Evolutionary conservation across 306 rosid genomes (phyloP), one percentile per base, ranked within the genome.

Genomic region (Mimosa pudica): DNA sequence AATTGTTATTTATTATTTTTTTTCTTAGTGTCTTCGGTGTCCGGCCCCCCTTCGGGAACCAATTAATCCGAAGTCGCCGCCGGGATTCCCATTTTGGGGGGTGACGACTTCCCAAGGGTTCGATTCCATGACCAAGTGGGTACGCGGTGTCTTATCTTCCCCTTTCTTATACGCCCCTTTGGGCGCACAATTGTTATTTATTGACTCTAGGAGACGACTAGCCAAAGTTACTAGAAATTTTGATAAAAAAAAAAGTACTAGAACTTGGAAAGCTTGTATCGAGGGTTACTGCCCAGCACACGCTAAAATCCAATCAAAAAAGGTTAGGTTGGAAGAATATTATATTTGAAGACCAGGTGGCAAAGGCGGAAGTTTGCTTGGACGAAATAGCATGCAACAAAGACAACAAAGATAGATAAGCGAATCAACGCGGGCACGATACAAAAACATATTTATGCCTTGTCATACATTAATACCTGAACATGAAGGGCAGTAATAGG

Each of bases 171-270:
- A 24, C 30, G 30, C 30, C 30, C 30, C 30, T 24, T 24, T 24
- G 30, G 30, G 30, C 30, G 30, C 30, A 24, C 65, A 49, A 9
- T 63, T 63, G 73, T 58, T 58, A 70, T 6, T 63, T 63, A 77
- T 67, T 47, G 75, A 66, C 51, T 65, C 68, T 41, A 67, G 79
- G 76, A 38, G 76, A 38, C 42, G 42, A 51, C n/a, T 35, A 45
- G 8, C 77, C 71, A 65, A 35, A 65, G 2, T 65, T 24, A 24
- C 30, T 24, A 24, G 30, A 24, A 24, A 24, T 24, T 24, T 24
- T 24, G 30, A 11, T 3, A 63, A 4, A 63, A 62, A 13, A 61
- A 13, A 36, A 10, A 13, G 24, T 10, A 24, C 30, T 24, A 7
- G 35, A 61, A 61, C 45, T 10, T 1, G 51, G 10, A 67, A 68